Percentiles rank a stretch among this genome's conserved stretches.
Evolutionary conservation across 1,139 yeast genomes (phyloP).

Genomic region (Pichia sp.): DNA sequence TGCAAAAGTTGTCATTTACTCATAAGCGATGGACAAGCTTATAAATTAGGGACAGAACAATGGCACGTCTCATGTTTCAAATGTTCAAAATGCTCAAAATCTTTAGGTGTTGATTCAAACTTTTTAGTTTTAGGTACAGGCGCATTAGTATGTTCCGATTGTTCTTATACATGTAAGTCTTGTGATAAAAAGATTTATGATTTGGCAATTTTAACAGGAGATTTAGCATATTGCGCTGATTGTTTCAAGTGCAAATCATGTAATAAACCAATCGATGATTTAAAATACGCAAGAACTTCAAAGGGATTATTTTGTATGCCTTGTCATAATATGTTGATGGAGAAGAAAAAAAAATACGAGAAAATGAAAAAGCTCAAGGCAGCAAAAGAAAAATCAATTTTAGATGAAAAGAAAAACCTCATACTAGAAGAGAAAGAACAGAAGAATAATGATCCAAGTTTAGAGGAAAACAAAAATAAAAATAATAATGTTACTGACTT

Average conservation of each 20-base stretch:
- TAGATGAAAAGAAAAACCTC: not conserved
- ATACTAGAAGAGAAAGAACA: not conserved
- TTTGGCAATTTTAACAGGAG: slow-evolving; percentile 92
- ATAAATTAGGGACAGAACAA: slow-evolving; percentile 80
- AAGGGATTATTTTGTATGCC: slow-evolving; percentile 91
- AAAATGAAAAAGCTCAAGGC: slow-evolving; percentile 31
- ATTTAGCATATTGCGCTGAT: slow-evolving; percentile 86
- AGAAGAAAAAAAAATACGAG: slow-evolving; percentile 53
- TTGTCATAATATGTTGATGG: slow-evolving; percentile 83
- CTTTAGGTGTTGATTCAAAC: slow-evolving; percentile 81
- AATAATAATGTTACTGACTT: too few relatives aligned
- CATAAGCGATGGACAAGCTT: slow-evolving; percentile 72
- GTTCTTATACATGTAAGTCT: slow-evolving; percentile 83
- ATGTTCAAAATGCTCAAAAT: slow-evolving; percentile 75
- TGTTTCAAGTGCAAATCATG: slow-evolving; percentile 93
- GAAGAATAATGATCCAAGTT: too few relatives aligned
- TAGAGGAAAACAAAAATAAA: too few relatives aligned
- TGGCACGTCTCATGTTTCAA: slow-evolving; percentile 95
- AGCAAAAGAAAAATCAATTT: slow-evolving; percentile 4
- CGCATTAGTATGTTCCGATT: slow-evolving; percentile 79
- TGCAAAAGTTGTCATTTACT: slow-evolving; percentile 31
- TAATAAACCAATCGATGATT: slow-evolving; percentile 79
- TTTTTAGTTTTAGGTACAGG: slow-evolving; percentile 92
- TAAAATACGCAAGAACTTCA: slow-evolving; percentile 88
- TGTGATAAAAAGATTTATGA: slow-evolving; percentile 91